phyloP scores from a whole-genome alignment of 495 filamentous ascomycete genomes.

The Neurospora sp. region DNA sequence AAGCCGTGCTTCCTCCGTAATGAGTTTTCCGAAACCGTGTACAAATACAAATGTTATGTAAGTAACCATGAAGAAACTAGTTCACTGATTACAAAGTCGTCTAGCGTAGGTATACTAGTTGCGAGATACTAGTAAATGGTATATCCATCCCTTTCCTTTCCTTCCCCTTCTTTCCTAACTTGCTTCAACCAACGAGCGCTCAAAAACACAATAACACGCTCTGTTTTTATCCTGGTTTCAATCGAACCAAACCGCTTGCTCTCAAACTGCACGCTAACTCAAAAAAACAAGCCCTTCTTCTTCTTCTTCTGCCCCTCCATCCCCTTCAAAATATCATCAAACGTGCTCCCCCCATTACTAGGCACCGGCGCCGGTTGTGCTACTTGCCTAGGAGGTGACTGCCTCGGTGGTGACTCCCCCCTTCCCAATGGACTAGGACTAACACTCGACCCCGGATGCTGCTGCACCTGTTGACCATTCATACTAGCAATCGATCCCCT shows the following conservation, averaged over 20 bases:
- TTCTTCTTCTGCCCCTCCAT: constrained; percentile 34
- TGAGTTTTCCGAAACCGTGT: neutral
- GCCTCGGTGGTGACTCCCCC: neutral
- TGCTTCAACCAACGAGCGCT: neutral
- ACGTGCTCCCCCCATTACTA: constrained; percentile 33
- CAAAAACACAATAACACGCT: neutral
- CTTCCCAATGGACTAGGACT: neutral
- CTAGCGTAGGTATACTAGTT: neutral
- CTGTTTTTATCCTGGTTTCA: neutral
- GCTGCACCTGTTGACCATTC: neutral
- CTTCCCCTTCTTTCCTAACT: neutral
- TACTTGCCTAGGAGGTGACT: neutral
- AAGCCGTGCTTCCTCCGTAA: neutral
- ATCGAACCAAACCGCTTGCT: too few species aligned
- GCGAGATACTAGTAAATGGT: neutral
- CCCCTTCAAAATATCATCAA: constrained; percentile 54
- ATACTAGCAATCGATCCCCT: neutral
- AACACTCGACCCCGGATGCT: neutral
- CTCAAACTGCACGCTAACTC: neutral
- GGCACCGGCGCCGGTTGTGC: neutral
- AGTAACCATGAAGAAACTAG: neutral
- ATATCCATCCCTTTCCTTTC: neutral
- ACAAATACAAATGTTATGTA: neutral
- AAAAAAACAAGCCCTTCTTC: constrained; percentile 35
- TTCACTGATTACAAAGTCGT: neutral